Evolutionary conservation across 2,329 filamentous ascomycete genomes (phyloP).

Genomic region (Sclerotiophoma versabilis): DNA sequence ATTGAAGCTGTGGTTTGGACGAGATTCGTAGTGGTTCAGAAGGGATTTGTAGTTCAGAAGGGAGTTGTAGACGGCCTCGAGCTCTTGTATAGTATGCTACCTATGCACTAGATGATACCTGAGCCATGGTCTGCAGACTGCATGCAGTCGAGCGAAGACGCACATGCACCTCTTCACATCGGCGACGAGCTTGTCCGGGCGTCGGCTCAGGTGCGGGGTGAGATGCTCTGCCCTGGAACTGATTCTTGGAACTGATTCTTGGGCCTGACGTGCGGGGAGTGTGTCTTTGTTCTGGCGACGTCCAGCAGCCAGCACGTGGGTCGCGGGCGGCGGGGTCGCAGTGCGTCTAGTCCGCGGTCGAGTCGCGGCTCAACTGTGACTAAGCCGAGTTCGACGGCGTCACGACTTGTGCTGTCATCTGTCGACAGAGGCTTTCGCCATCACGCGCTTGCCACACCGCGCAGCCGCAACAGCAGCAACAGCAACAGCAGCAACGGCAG

Average conservation of each 20-base stretch:
- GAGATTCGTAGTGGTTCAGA: no score
- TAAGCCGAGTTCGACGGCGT: constrained; percentile 14
- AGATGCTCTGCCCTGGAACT: neutral
- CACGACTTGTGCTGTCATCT: constrained; percentile 11
- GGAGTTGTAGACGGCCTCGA: no score
- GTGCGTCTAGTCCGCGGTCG: constrained; percentile 1
- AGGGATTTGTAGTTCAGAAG: no score
- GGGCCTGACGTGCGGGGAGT: no score
- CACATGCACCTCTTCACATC: neutral
- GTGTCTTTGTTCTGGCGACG: neutral
- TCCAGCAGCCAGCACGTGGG: neutral
- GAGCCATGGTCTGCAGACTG: neutral
- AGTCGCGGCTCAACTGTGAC: constrained; percentile 4
- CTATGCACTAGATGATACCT: no score
- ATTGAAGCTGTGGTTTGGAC: no score
- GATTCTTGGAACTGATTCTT: no score
- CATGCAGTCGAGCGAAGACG: neutral
- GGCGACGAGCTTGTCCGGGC: neutral
- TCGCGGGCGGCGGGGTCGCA: neutral
- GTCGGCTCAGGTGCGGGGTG: neutral
- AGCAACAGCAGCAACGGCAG: no score
- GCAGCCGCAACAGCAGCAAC: constrained; percentile 6
- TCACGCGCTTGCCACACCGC: constrained; percentile 16
- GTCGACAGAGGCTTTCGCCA: constrained; percentile 16
- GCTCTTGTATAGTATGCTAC: no score